Evolutionary conservation across 129 eudicot genomes (phyloP), one percentile per base, ranked within the genome.

Genomic region (Glebionis coronaria): DNA sequence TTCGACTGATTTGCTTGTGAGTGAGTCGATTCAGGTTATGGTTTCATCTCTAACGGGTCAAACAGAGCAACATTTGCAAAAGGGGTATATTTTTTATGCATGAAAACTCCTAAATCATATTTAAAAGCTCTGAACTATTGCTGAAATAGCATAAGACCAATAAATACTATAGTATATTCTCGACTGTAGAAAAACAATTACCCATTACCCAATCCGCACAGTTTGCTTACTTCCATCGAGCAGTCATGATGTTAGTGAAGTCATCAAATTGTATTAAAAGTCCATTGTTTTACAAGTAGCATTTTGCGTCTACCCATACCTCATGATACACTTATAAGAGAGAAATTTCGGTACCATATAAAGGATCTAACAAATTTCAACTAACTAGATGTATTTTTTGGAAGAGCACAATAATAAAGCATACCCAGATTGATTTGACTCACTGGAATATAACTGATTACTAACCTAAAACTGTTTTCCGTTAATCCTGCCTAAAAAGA

Each of bases 301-400:
- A 63, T 35, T 35, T 61, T 61, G 47, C n/a, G 12, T 61, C 11
- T 10, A 61, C 67, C 42, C 9, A 29, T 9, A 15, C 28, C 47
- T 16, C 50, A 60, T 31, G 29, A n/a, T 61, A 61, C 35, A 61
- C 40, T 31, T 16, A 10, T 18, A 61, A n/a, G 49, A 61, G 15
- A 35, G 66, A 11, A 38, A n/a, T 42, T 62, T 63, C 21, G 29
- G 16, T 5, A 63, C 68, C 68, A 18, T 63, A 16, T 63, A 63
- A 19, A 4, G 53, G 44, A 42, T 12, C 53, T 63, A 42, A 10
- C n/a, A 11, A 49, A 49, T 27, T 29, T 47, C 58, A 53, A 53
- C 58, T n/a, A 66, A 47, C 57, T 47, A 23, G 47, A 66, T 51
- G 50, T 29, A 50, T 64, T 19, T 38, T 12, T 42, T 45, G 52